Conservation (phyloP, 2,329 filamentous ascomycete genomes). For the Fusarium falciforme region DNA sequence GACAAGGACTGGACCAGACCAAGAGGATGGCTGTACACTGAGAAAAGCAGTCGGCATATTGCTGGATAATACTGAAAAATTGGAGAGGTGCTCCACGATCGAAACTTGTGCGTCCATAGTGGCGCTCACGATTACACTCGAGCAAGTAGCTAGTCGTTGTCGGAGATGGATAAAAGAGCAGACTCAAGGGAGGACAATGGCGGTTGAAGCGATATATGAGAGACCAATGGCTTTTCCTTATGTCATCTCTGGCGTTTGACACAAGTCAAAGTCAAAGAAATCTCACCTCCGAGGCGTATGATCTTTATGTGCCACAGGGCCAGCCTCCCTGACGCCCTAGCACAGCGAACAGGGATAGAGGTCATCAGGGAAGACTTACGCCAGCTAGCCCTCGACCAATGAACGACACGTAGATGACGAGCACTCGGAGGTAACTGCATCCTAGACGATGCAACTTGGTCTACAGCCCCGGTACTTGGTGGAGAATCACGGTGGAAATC, state of each 20-base stretch:
- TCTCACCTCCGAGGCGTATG: background rate
- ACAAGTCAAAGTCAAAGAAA: background rate
- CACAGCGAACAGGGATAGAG: background rate
- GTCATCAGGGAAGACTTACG: background rate
- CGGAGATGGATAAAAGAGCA: background rate
- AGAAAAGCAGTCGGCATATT: background rate
- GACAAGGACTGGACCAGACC: constrained; percentile 27
- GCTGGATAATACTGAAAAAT: constrained; percentile 8
- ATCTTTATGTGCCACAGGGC: background rate
- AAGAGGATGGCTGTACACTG: constrained; percentile 15
- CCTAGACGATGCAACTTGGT: background rate
- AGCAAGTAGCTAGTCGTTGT: background rate
- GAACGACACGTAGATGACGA: background rate
- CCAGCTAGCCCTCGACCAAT: background rate
- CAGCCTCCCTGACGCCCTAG: background rate
- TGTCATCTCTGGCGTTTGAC: background rate
- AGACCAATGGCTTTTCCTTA: background rate
- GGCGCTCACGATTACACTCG: background rate
- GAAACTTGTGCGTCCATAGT: constrained; percentile 20
- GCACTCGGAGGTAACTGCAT: background rate
- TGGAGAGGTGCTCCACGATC: constrained; percentile 11
- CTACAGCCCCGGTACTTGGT: background rate
- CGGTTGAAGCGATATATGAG: background rate
- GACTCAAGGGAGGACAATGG: background rate
- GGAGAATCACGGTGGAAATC: background rate